Conservation (phyloP, 768 basidiomycete genomes). For the Cubamyces lactineus region DNA sequence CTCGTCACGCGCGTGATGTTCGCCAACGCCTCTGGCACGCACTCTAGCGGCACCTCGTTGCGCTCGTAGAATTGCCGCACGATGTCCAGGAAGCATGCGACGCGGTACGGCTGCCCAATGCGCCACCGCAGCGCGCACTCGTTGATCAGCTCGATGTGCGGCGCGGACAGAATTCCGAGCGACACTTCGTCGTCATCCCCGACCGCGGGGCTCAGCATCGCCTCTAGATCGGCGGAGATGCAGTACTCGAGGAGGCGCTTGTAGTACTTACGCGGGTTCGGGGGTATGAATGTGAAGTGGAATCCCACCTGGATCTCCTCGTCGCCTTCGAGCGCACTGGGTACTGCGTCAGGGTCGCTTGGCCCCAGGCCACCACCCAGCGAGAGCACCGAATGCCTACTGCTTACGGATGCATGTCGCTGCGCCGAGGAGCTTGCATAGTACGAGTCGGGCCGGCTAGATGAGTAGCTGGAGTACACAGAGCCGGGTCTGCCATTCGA, state of each 20-base stretch:
- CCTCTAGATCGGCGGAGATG: conserved; percentile 82
- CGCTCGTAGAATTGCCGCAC: conserved; percentile 88
- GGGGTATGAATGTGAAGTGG: conserved; percentile 89
- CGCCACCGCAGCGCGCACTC: conserved; percentile 92
- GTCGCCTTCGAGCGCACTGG: conserved; percentile 54
- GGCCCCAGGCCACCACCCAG: conserved; percentile 31
- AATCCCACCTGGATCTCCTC: conserved; percentile 75
- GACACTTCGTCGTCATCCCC: conserved; percentile 96
- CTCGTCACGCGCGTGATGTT: conserved; percentile 69
- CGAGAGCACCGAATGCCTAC: conserved; percentile 57
- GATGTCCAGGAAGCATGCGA: conserved; percentile 79
- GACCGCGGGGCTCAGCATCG: conserved; percentile 89
- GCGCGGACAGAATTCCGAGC: conserved; percentile 80
- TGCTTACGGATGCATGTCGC: conserved; percentile 67
- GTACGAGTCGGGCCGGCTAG: conserved; percentile 30
- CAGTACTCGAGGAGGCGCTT: conserved; percentile 82
- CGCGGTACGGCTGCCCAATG: conserved; percentile 77
- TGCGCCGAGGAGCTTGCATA: conserved; percentile 34
- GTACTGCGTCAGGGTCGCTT: conserved; percentile 40
- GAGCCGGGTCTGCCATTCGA: conserved; percentile 55
- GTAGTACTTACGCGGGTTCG: conserved; percentile 86
- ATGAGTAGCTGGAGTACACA: conserved; percentile 45
- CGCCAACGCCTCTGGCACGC: conserved; percentile 87
- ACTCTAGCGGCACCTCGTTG: conserved; percentile 91
- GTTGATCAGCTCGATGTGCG: conserved; percentile 81